A percentile compares a stretch with the other conserved stretches of the same genome.
Evolutionary conservation across 2,329 filamentous ascomycete genomes (phyloP).

Genomic region (Triangularia setosa): DNA sequence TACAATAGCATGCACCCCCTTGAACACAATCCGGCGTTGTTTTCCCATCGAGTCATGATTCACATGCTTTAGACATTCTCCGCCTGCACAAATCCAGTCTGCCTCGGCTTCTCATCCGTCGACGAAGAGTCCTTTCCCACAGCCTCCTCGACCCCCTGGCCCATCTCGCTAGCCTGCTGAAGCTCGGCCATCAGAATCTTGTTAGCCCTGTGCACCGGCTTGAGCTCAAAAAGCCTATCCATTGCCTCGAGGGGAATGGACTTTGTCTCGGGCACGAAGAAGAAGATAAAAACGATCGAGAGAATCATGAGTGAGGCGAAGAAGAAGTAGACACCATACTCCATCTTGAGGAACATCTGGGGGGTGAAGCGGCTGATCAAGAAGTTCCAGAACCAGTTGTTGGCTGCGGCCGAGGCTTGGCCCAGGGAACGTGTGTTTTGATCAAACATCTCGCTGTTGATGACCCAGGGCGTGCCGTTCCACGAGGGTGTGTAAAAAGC

Average conservation of each 20-base stretch:
- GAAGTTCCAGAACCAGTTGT: constrained; percentile 73
- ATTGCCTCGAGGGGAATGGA: constrained; percentile 61
- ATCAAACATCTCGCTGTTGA: constrained; percentile 73
- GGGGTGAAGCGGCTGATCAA: constrained; percentile 64
- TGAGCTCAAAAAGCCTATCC: constrained; percentile 56
- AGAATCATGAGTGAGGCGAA: constrained; percentile 61
- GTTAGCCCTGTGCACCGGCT: constrained; percentile 44
- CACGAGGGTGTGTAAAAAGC: constrained; percentile 67
- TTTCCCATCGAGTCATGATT: background rate
- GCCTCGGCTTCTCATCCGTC: constrained; percentile 18
- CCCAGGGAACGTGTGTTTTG: constrained; percentile 65
- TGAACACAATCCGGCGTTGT: background rate
- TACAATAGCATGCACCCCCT: background rate
- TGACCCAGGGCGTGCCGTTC: constrained; percentile 73
- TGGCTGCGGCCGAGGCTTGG: constrained; percentile 66
- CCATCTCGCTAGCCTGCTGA: constrained; percentile 32
- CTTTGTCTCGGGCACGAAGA: constrained; percentile 64
- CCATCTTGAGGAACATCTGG: constrained; percentile 57
- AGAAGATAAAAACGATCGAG: constrained; percentile 56
- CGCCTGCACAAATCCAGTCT: constrained; percentile 19
- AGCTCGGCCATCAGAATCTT: constrained; percentile 42
- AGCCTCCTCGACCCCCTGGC: constrained; percentile 26
- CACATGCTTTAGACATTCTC: constrained; percentile 12
- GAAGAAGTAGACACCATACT: constrained; percentile 67
- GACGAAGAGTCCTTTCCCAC: constrained; percentile 4